Conservation (phyloP, 257 asterid genomes). For the Lycium ferocissimum region DNA sequence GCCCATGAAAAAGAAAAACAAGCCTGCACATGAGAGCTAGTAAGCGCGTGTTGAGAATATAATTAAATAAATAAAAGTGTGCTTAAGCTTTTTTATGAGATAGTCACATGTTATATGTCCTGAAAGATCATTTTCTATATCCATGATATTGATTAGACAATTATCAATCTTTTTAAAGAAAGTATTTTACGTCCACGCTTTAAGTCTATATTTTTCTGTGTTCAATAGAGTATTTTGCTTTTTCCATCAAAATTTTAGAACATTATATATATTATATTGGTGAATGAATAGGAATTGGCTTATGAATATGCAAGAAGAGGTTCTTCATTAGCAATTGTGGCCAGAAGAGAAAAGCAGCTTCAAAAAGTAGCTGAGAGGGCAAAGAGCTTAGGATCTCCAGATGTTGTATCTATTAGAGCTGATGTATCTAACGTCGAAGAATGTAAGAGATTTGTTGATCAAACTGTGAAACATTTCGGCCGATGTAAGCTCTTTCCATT, state of each 20-base stretch:
- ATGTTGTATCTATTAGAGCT: conserved; percentile 14
- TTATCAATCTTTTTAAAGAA: too few relatives aligned
- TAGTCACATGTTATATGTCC: too few relatives aligned
- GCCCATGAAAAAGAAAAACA: too few relatives aligned
- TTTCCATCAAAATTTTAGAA: background rate
- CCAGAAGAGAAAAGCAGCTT: conserved; percentile 21
- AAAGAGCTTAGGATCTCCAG: conserved; percentile 22
- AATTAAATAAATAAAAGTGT: too few relatives aligned
- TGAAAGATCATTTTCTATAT: too few relatives aligned
- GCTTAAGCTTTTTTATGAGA: too few relatives aligned
- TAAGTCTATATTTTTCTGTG: too few relatives aligned
- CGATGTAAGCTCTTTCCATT: background rate
- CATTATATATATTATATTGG: background rate
- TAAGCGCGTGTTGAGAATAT: too few relatives aligned
- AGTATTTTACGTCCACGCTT: too few relatives aligned
- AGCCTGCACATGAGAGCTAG: too few relatives aligned
- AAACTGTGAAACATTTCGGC: conserved; percentile 28
- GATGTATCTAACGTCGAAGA: conserved; percentile 14
- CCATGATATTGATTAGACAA: too few relatives aligned
- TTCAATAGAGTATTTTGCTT: too few relatives aligned
- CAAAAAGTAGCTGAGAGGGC: conserved; percentile 26
- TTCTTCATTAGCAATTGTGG: conserved; percentile 16
- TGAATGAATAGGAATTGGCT: conserved; percentile 28
- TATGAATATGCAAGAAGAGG: conserved; percentile 29
- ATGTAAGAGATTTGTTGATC: conserved; percentile 15